phyloP scores from a whole-genome alignment of 192 early-diverging fungal species.

The Lunasporangiospora selenospora region DNA sequence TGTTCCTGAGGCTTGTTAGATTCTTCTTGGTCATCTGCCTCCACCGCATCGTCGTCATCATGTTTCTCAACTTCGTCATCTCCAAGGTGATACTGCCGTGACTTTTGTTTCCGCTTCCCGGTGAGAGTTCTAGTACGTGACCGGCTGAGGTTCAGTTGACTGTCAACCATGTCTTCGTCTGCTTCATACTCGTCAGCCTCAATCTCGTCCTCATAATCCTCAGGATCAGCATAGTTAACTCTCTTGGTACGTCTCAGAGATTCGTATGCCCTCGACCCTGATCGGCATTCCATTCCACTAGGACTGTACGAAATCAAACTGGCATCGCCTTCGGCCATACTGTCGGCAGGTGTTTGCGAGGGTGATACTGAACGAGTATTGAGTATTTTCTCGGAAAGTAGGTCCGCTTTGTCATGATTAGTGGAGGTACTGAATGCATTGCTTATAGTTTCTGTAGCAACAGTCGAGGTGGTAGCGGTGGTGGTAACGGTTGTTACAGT shows the following conservation, averaged over 20 bases:
- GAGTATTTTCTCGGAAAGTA: no score
- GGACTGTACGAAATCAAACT: no score
- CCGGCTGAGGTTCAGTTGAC: no score
- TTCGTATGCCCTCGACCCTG: not conserved
- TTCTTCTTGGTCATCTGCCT: constrained; percentile 1
- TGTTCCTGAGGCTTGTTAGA: constrained; percentile 4
- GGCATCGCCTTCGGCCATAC: no score
- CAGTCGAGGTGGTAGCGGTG: not conserved
- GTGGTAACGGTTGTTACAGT: not conserved
- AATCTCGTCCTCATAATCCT: constrained; percentile 5
- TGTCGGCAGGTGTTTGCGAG: no score
- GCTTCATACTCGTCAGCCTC: constrained; percentile 21
- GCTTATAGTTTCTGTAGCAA: not conserved
- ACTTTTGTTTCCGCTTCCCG: not conserved
- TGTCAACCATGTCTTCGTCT: constrained; percentile 10
- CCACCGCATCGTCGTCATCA: not conserved
- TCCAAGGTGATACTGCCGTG: no score
- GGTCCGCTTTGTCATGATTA: no score
- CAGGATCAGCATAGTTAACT: constrained; percentile 36
- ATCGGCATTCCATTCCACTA: no score
- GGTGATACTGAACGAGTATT: not conserved
- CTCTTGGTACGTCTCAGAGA: constrained; percentile 10
- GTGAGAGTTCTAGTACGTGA: not conserved
- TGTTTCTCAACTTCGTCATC: not conserved
- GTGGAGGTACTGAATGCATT: not conserved